Base-by-base conservation (phyloP, 805 yeast species). In the Ogataea naganishii region DNA sequence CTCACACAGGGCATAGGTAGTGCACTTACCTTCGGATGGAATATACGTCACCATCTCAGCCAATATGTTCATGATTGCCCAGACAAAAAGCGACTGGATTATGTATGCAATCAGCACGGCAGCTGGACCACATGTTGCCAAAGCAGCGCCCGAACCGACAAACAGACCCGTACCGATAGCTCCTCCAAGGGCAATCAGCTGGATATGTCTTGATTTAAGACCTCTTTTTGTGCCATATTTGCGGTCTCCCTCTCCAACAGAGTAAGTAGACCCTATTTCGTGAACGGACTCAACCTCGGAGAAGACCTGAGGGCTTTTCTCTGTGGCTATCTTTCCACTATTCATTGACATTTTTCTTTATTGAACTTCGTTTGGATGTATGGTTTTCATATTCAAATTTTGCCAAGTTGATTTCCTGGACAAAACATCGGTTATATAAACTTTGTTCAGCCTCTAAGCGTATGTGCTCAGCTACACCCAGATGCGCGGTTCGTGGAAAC, bases 141-240 rank as follows among this genome's bases (percentile, higher is more conserved):
- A 46, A 2, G 61, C 62, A 20, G 59, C 56, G 27, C 74, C 74
- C 20, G 66, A 54, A 35, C 74, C 72, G 20, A 69, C 58, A 33
- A 69, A 64, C 31, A 68, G 51, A 27, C 73, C 75, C n/a, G 83
- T 75, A 51, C 86, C 84, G 39, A 78, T 74, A 36, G 77, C 67
- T 43, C 83, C 82, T 37, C 82, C 85, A 32, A 78, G 65, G 22
- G 84, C 78, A 37, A 76, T 71, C 76, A 76, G 70, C 50, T 73
- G 80, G 33, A 69, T 57, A 33, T 69, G 74, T 47, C 75, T 58
- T 22, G 59, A 47, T 36, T 60, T 60, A 35, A 70, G 54, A 20
- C 64, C 60, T 40, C 71, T 51, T 24, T 68, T 64, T 30, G 44
- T 43, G 16, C 39, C 38, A 21, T 32, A 19, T 26, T 26, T 21